These are phyloP conservation scores for Gastrolobium bilobum DNA, from an alignment of 306 rosid species.

Conservation along the genomic window DNA sequence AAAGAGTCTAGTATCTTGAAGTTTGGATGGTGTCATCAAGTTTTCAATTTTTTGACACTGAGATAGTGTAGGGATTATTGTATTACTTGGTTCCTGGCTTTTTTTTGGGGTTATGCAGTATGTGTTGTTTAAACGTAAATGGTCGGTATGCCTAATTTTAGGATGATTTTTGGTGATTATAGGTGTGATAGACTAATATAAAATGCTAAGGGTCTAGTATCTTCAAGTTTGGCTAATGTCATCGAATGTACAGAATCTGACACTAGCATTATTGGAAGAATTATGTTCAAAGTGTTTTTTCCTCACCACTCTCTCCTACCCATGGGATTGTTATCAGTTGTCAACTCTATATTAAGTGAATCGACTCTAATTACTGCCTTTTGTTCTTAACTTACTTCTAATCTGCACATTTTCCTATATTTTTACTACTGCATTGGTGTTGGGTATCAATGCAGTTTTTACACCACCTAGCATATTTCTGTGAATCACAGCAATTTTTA, in stretches of 20 bases:
- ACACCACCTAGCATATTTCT: background rate
- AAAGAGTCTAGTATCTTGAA: background rate
- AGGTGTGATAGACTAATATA: background rate
- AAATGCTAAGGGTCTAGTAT: background rate
- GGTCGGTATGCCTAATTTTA: background rate
- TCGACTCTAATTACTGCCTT: background rate
- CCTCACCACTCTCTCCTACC: too few species aligned
- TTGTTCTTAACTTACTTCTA: background rate
- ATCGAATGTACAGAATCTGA: background rate
- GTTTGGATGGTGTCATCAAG: slow-evolving; percentile 14
- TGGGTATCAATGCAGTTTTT: background rate
- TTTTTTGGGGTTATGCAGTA: background rate
- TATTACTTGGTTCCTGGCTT: background rate
- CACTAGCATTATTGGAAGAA: background rate
- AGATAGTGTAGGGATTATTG: background rate
- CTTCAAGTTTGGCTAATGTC: background rate
- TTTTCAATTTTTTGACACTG: background rate
- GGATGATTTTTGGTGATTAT: background rate
- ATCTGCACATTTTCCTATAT: background rate
- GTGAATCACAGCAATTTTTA: background rate
- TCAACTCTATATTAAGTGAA: background rate
- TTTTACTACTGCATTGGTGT: background rate
- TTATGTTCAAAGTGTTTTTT: slow-evolving; percentile 1
- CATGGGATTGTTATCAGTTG: slow-evolving; percentile 6
- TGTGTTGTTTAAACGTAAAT: background rate